Evolutionary conservation across 192 early-diverging fungal genomes (phyloP), one percentile per base, ranked within the genome.

Genomic region (Backusella macrospora): DNA sequence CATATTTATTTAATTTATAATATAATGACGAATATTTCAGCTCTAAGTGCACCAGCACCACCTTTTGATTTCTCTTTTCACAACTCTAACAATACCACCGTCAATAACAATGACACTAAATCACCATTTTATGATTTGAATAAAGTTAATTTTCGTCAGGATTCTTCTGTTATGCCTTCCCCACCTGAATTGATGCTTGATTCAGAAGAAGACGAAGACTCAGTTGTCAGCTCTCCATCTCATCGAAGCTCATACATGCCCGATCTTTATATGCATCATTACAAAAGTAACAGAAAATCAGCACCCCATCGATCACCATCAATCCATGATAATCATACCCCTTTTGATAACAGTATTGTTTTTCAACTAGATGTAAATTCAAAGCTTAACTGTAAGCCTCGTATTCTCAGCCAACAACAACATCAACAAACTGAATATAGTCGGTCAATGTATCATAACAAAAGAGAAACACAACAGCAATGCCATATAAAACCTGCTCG

Each of bases 241-340:
- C 52, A 59, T 23, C 21, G 21, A 59, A 23, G 52, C 52, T 59
- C 52, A 21, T 59, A 59, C 52, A 59, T 59, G 3, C 26, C 52
- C 52, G 52, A 59, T 26, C 52, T 59, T 59, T 59, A 59, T 59
- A 59, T 59, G 52, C 52, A 39, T n/a, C 39, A 43, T 38, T 38
- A 66, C 23, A 59, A 13, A 8, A 59, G 52, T 12, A 23, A 23
- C 15, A 45, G 78, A 59, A 80, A 80, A 68, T 73, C 74, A 12
- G 59, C 69, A 45, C 78, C 78, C 14, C 74, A 80, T 65, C 46
- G 71, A 76, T 80, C 78, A 34, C 78, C 78, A 18, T 59, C 52
- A 8, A 59, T 59, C 52, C 21, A 59, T 23, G 26, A 59, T 26
- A 6, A 43, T 43, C 63, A 62, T n/a, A 64, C 74, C 9, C 68